Conservation (phyloP, 116 monocot species). For the Trichopus zeylanicus region DNA sequence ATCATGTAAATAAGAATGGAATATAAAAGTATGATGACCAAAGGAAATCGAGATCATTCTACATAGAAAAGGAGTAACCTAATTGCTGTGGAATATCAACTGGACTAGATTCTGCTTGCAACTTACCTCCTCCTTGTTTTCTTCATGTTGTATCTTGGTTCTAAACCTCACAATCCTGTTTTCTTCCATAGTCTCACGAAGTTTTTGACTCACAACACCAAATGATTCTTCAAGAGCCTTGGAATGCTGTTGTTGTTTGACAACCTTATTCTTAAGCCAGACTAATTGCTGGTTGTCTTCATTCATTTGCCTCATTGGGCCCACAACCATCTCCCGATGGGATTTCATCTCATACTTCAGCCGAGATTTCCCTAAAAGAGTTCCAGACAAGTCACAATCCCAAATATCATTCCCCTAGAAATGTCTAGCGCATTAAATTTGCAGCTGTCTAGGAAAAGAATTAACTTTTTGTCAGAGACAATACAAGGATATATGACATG, state of each 20-base stretch:
- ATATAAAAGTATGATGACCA: too few species aligned
- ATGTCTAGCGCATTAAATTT: too few species aligned
- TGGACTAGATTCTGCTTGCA: too few species aligned
- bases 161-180: slow-evolving; percentile 48
- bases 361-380: slow-evolving; percentile 37
- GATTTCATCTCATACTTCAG: slow-evolving; percentile 76
- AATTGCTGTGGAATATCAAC: too few species aligned
- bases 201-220: slow-evolving; percentile 39
- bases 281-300: slow-evolving; percentile 71
- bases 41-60: too few species aligned
- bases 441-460: too few species aligned
- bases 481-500: too few species aligned
- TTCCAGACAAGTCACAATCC: not conserved
- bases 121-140: slow-evolving; percentile 72
- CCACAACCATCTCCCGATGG: slow-evolving; percentile 72
- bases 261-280: slow-evolving; percentile 32
- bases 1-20: too few species aligned
- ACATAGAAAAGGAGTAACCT: too few species aligned
- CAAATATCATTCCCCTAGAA: not conserved
- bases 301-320: slow-evolving; percentile 73
- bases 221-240: slow-evolving; percentile 49
- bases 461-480: too few species aligned
- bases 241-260: slow-evolving; percentile 31
- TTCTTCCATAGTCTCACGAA: slow-evolving; percentile 45
- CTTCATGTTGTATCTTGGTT: slow-evolving; percentile 50